Conservation (phyloP, 2,329 filamentous ascomycete species). For the Chalaropsis ovoidea region DNA sequence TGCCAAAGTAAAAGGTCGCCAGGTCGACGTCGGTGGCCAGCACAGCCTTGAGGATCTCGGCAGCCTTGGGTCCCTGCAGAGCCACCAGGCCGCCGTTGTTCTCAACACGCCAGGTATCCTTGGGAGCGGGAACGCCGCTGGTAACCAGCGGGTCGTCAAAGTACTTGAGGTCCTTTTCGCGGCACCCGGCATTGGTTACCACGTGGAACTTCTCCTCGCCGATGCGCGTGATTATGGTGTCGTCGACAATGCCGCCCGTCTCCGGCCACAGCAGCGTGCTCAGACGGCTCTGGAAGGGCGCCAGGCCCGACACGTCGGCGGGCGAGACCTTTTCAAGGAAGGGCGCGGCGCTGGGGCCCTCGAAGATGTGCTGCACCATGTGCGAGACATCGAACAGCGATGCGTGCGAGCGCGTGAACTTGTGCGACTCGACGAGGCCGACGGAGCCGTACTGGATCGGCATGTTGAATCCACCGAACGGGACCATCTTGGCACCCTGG, state of each 20-base stretch:
- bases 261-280: slow-evolving; percentile 70
- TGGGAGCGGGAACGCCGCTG: slow-evolving; percentile 41
- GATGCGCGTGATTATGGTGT: slow-evolving; percentile 82
- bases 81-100: slow-evolving; percentile 71
- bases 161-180: slow-evolving; percentile 77
- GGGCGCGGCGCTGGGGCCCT: slow-evolving; percentile 64
- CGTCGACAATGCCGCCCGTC: slow-evolving; percentile 87
- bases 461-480: slow-evolving; percentile 91
- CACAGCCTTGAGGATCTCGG: slow-evolving; percentile 55
- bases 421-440: slow-evolving; percentile 73
- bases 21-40: slow-evolving; percentile 50
- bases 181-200: slow-evolving; percentile 87
- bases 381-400: slow-evolving; percentile 94
- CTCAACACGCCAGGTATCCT: slow-evolving; percentile 57
- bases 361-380: slow-evolving; percentile 87
- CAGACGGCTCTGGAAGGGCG: slow-evolving; percentile 61
- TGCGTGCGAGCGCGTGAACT: slow-evolving; percentile 76
- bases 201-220: slow-evolving; percentile 70
- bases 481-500: slow-evolving; percentile 83
- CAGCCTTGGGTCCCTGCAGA: slow-evolving; percentile 74
- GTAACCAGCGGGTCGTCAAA: slow-evolving; percentile 59
- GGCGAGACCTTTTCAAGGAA: slow-evolving; percentile 83
- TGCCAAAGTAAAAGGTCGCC: slow-evolving; percentile 69
- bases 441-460: slow-evolving; percentile 76
- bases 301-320: slow-evolving; percentile 55